Base-by-base conservation (phyloP, 257 asterid species). In the Nicotiana obtusifolia region DNA sequence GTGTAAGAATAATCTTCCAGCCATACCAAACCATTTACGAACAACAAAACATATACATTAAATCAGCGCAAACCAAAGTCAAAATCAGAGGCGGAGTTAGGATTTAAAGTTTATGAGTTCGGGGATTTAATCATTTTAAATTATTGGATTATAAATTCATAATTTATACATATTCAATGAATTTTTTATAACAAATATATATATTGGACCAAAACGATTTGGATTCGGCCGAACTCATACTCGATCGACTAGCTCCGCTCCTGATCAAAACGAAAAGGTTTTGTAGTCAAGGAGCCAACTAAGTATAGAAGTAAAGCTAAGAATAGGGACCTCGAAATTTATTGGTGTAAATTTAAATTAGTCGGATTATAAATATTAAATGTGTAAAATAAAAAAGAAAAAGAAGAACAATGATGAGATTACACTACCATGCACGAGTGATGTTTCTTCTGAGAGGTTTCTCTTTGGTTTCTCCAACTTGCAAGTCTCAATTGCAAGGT, bases 361-460 rank as follows among this genome's bases (percentile, higher is more conserved):
- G 1, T n/a, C 2, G 14, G 5, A 59, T 19, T 6, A 31, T 53
- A 15, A 53, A 14, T 53, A 53, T 65, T n/a, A 22, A 8, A 41
- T 41, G 11, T 4, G 11, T 19, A 68, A 4, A 35, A n/a, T 35
- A 15, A 68, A n/a, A 37, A 5, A 1, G 54, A 5, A 37, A 41
- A 69, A 41, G 20, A 73, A 53, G 57, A 80, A 66, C 64, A 80
- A 80, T 44, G 64, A 80, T 62, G 82, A 64, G 69, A 62, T 4
- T 15, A 60, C 35, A 73, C 37, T 47, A 20, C 15, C 37, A 47
- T 20, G 37, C 82, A 81, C 83, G 20, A 69, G 81, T 35, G 73
- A 0, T 59, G 84, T 53, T 76, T 41, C 64, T 9, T 59, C 78
- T 71, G 2, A 37, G 41, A 47, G 37, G 79, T 49, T 47, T 44